A percentile compares a stretch with the other conserved stretches of the same genome.
These are phyloP conservation scores for Haematococcus lacustris DNA, from an alignment of 139 green algal species.

Conservation along the genomic window DNA sequence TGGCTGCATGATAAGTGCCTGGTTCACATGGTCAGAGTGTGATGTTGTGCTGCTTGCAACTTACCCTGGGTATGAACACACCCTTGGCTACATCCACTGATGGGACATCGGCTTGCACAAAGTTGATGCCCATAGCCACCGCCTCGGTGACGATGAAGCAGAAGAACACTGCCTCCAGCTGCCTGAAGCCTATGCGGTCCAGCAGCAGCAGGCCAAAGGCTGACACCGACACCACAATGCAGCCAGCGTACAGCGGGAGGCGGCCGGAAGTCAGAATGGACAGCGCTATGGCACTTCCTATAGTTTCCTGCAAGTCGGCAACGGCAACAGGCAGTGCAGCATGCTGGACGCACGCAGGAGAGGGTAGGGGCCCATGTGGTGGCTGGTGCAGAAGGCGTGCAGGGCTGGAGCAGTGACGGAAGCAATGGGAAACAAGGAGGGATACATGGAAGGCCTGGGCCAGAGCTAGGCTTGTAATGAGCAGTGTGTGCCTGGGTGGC, in stretches of 20 bases:
- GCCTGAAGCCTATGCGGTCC: conserved; percentile 23
- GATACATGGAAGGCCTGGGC: too few species aligned
- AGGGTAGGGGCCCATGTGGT: too few species aligned
- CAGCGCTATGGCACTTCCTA: conserved; percentile 67
- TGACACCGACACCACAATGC: conserved; percentile 27
- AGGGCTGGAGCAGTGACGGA: background rate
- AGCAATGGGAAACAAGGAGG: background rate
- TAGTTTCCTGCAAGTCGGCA: conserved; percentile 41
- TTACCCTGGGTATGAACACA: conserved; percentile 40
- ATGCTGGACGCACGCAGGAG: too few species aligned
- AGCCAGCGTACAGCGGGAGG: conserved; percentile 53
- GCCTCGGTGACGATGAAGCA: conserved; percentile 35
- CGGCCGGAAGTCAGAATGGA: conserved; percentile 49
- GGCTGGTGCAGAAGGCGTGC: too few species aligned
- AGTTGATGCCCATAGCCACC: conserved; percentile 22
- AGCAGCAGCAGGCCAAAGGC: conserved; percentile 52
- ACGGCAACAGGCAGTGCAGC: background rate
- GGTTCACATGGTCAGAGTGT: too few species aligned
- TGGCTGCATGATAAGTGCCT: too few species aligned
- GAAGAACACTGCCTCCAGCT: conserved; percentile 70
- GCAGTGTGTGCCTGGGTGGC: too few species aligned
- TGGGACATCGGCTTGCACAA: conserved; percentile 15
- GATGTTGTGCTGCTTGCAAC: too few species aligned
- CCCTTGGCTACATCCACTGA: conserved; percentile 33
- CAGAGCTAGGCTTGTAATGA: too few species aligned